A percentile compares a stretch with the other conserved stretches of the same genome.
These are phyloP conservation scores for Calophaca sinica DNA, from an alignment of 306 rosid species.

Conservation along the genomic window DNA sequence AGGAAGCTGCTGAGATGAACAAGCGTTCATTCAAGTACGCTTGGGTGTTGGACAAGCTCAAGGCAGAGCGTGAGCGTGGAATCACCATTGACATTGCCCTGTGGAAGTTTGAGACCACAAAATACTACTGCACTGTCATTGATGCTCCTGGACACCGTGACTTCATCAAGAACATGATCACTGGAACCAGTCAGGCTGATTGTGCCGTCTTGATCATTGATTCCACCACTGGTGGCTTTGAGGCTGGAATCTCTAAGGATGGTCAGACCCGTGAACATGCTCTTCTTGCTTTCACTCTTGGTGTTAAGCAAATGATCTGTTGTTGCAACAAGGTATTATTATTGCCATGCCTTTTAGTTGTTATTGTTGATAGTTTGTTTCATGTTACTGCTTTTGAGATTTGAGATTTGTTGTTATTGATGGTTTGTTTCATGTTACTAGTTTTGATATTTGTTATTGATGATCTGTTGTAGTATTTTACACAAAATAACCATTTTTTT, in stretches of 20 bases:
- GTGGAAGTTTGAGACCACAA: constrained; percentile 40
- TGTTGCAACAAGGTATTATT: not conserved
- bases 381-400: no score
- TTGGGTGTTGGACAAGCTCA: constrained; percentile 56
- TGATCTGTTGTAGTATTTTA: no score
- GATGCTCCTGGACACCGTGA: not conserved
- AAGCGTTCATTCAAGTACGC: constrained; percentile 58
- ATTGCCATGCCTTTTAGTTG: no score
- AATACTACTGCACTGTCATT: not conserved
- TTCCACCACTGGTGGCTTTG: constrained; percentile 42
- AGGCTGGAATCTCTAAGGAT: not conserved
- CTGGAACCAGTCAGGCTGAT: constrained; percentile 56
- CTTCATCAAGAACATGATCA: constrained; percentile 48
- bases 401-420: no score
- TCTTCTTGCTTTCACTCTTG: not conserved
- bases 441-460: no score
- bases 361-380: no score
- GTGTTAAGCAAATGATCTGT: not conserved
- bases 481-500: no score
- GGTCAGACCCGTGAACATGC: not conserved
- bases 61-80: constrained; percentile 58
- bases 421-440: no score
- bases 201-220: constrained; percentile 53
- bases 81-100: constrained; percentile 57
- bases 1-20: constrained; percentile 47